phyloP scores from a whole-genome alignment of 805 yeast species.

The Candida sakaeoensis region DNA sequence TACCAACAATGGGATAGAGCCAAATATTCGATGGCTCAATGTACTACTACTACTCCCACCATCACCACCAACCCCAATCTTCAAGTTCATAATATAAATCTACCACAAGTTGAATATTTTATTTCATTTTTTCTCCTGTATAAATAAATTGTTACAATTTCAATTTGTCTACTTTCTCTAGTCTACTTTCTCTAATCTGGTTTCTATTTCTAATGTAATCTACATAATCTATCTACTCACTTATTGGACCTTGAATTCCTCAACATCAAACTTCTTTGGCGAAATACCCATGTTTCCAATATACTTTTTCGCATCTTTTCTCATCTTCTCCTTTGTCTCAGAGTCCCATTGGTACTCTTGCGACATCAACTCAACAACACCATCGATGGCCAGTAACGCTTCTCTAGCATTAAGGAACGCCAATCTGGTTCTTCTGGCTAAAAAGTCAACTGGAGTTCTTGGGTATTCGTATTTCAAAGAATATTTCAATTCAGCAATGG shows the following conservation, averaged over 20 bases:
- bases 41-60: background rate
- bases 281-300: slow-evolving; percentile 60
- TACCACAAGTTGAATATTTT: background rate
- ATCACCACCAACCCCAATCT: background rate
- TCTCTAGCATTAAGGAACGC: slow-evolving; percentile 87
- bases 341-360: slow-evolving; percentile 72
- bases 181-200: background rate
- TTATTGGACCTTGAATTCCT: slow-evolving; percentile 21
- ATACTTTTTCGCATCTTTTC: slow-evolving; percentile 48
- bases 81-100: background rate
- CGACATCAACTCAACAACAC: slow-evolving; percentile 83
- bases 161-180: no score
- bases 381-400: slow-evolving; percentile 76
- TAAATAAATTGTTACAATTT: no score
- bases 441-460: slow-evolving; percentile 83
- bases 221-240: background rate
- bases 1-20: slow-evolving; percentile 31
- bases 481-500: slow-evolving; percentile 85
- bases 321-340: slow-evolving; percentile 52
- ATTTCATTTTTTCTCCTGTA: background rate
- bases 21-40: slow-evolving; percentile 12
- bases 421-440: slow-evolving; percentile 89
- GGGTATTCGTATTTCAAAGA: slow-evolving; percentile 79
- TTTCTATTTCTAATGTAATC: no score
- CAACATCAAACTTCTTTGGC: slow-evolving; percentile 22